Base-by-base conservation (phyloP, 208 protist genomes). In the Ichthyophonus hoferi region DNA sequence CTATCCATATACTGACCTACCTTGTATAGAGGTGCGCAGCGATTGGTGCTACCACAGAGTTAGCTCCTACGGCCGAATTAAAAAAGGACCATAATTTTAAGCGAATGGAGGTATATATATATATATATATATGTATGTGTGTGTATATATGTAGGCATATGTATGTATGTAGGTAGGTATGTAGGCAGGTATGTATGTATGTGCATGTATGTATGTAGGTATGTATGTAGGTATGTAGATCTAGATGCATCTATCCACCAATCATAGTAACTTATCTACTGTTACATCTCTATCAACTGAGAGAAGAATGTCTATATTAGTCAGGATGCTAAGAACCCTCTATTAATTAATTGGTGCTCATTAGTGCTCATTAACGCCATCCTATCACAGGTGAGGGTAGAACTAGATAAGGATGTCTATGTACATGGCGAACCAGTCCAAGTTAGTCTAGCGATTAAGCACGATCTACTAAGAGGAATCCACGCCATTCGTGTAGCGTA, bases 391-490 rank as follows among this genome's bases (percentile, higher is more conserved):
- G 77, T 81, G 77, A n/a, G 33, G 7, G 77, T 35, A 14, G 33
- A 35, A 12, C 33, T 81, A 81, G 33, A 35, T 38, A 81, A 81
- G 33, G 77, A 81, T 38, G 77, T 81, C 17, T 81, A 81, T 35
- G 77, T 81, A 2, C 77, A 81, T 38, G 77, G 77, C 7, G 77
- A 81, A 38, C 17, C 7, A 38, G n/a, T 81, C 33, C 7, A 12
- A n/a, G 77, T 38, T 38, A 81, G 7, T 14, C 17, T 81, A 2
- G 33, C 77, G 3, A 38, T 35, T 2, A 81, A 81, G 33, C 7
- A 81, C 33, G 77, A 81, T 38, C 77, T 81, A 38, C 7, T 81
- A 14, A 81, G 77, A 31, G 77, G 77, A n/a, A 81, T 81, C 77
- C 77, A 81, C 7, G 3, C 77, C 33, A 81, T 81, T 24, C 50